Evolutionary conservation across 2,329 filamentous ascomycete genomes (phyloP), one percentile per base, ranked within the genome.

Genomic region (Aspergillus sp.): DNA sequence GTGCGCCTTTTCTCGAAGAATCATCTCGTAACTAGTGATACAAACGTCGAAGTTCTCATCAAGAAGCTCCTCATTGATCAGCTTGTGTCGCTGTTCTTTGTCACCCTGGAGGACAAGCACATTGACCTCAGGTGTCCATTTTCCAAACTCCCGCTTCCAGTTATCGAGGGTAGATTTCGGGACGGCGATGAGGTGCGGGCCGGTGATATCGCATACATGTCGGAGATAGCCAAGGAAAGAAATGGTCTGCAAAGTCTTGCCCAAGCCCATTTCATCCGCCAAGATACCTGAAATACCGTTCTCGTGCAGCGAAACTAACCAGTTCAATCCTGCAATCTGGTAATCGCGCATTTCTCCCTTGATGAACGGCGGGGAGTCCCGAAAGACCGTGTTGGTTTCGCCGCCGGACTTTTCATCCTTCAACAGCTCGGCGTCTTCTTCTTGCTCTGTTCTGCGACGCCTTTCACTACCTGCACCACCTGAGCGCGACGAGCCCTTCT

Each of bases 11-110:
- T 99, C 95, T 60, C 95, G 88, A 12, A 99, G 83, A 61, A 99
- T 92, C 94, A 99, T 98, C 77, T 99, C 95, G 79, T 99, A 99
- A 76, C 93, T 97, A 13, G 95, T 99, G 74, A 99, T 91, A 79
- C 94, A 97, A 17, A 98, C 94, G 71, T 99, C 95, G 69, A 99
- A 99, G 67, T 96, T 91, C 75, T 97, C 92, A 61, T 96, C 91
- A 17, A 96, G 84, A n/a, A 99, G 83, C 4, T 91, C 90, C 15
- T 97, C 91, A 66, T 92, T 91, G 76, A 99, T 98, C 57, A 99
- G 84, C 51, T 87, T 82, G 64, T 92, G 87, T 48, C 95, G 91
- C 78, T 97, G 92, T 8, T 99, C 95, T 76, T 99, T 99, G 64
- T 90, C 91, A 65, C 95, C 95, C 75, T 98, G 95, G 7, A 99